Evolutionary conservation across 495 filamentous ascomycete genomes (phyloP).

Genomic region (Penicillium paradoxum): DNA sequence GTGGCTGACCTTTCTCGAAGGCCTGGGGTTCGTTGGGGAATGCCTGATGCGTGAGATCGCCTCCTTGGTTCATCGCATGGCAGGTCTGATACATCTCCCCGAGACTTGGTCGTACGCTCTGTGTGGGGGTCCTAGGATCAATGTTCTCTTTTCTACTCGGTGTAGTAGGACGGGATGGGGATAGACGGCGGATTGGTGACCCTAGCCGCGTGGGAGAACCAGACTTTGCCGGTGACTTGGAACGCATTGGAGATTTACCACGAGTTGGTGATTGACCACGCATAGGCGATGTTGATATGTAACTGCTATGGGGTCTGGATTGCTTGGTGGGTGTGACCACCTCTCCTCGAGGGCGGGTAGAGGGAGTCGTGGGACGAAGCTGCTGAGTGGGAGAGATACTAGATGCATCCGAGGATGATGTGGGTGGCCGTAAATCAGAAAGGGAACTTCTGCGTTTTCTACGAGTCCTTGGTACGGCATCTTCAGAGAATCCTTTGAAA

Average conservation of each 20-base stretch:
- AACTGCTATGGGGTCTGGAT: conserved; percentile 31
- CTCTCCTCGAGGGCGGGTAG: conserved; percentile 27
- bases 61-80: conserved; percentile 42
- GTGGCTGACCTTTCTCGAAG: conserved; percentile 50
- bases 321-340: conserved; percentile 31
- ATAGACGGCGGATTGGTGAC: conserved; percentile 34
- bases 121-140: conserved; percentile 31
- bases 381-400: conserved; percentile 32
- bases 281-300: conserved; percentile 27
- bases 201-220: conserved; percentile 28
- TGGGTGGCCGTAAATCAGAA: conserved; percentile 71
- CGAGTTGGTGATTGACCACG: conserved; percentile 14
- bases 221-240: conserved; percentile 29
- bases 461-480: conserved; percentile 41
- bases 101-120: conserved; percentile 34
- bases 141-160: conserved; percentile 56
- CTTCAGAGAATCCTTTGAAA: conserved; percentile 30
- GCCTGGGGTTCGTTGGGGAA: conserved; percentile 45
- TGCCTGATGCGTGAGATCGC: conserved; percentile 48
- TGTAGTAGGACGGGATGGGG: conserved; percentile 38
- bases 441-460: conserved; percentile 90
- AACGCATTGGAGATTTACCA: conserved; percentile 23
- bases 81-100: conserved; percentile 36
- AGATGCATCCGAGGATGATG: conserved; percentile 39
- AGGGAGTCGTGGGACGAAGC: conserved; percentile 35